Percentiles rank a stretch among this genome's conserved stretches.
phyloP scores from a whole-genome alignment of 371 early-diverging fungal species.

The Mucor ambiguus region DNA sequence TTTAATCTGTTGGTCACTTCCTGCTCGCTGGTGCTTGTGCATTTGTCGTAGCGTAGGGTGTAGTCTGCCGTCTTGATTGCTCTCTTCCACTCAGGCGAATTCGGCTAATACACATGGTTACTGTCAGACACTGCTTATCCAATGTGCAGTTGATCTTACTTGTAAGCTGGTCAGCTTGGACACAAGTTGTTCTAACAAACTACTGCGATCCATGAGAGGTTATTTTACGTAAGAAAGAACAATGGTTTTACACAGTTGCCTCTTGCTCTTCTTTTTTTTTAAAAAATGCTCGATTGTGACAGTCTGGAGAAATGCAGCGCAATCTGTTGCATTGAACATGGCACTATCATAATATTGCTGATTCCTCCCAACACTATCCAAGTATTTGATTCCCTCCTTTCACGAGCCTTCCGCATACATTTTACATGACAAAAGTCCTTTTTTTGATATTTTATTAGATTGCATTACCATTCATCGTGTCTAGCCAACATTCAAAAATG shows the following conservation, averaged over 20 bases:
- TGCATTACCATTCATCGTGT: neutral
- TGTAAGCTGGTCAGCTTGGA: neutral
- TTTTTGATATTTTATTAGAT: neutral
- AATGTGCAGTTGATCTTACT: neutral
- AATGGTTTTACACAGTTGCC: neutral
- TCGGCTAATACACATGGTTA: neutral
- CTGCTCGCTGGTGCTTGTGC: constrained; percentile 23
- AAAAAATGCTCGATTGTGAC: neutral
- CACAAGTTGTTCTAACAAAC: constrained; percentile 1
- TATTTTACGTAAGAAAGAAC: neutral
- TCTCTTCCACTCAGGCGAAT: neutral
- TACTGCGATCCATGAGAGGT: neutral
- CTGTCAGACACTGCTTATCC: neutral
- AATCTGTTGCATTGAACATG: neutral
- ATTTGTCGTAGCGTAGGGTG: constrained; percentile 18
- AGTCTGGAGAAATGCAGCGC: neutral
- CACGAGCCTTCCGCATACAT: neutral
- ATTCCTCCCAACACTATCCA: too few species aligned
- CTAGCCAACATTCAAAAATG: neutral
- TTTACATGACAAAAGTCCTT: neutral
- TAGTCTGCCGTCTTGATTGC: constrained; percentile 17
- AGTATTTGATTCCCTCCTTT: neutral
- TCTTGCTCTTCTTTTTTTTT: neutral
- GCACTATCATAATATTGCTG: too few species aligned
- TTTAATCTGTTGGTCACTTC: constrained; percentile 21